These are phyloP conservation scores for Phylloporus sp. DNA, from an alignment of 768 basidiomycete genomes.

Conservation along the genomic window DNA sequence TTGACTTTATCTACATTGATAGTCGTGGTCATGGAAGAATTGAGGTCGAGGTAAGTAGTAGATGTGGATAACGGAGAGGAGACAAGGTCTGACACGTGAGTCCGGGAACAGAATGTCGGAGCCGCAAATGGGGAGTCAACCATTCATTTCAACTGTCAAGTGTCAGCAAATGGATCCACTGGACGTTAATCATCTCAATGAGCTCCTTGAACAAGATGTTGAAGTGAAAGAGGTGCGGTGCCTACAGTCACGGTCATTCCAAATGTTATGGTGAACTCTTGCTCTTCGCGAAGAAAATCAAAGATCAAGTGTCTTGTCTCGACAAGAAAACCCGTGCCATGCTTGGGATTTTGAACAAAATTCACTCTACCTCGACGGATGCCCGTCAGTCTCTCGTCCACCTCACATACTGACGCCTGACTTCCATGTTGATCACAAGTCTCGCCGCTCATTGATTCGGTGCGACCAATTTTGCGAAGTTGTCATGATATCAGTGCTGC, in stretches of 20 bases:
- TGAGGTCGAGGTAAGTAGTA: neutral
- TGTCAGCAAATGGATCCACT: slow-evolving; percentile 46
- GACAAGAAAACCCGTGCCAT: slow-evolving; percentile 73
- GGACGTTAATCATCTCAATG: slow-evolving; percentile 55
- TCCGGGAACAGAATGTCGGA: slow-evolving; percentile 18
- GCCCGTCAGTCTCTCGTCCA: slow-evolving; percentile 43
- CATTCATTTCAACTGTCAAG: neutral
- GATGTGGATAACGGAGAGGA: neutral
- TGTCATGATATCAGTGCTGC: slow-evolving; percentile 49
- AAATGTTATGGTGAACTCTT: neutral
- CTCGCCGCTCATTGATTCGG: slow-evolving; percentile 51
- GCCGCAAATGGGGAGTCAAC: slow-evolving; percentile 6
- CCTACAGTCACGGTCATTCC: neutral
- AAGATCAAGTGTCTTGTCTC: slow-evolving; percentile 66
- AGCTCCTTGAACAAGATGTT: slow-evolving; percentile 57
- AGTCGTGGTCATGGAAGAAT: slow-evolving; percentile 23
- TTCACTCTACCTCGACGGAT: slow-evolving; percentile 67
- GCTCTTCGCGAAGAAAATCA: slow-evolving; percentile 58
- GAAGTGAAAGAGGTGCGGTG: slow-evolving; percentile 59
- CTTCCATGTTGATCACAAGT: slow-evolving; percentile 42
- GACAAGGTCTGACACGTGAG: neutral
- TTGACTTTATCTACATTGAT: slow-evolving; percentile 38
- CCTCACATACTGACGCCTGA: slow-evolving; percentile 10
- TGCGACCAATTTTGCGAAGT: slow-evolving; percentile 51
- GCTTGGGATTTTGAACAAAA: slow-evolving; percentile 72